Evolutionary conservation across 768 basidiomycete species (phyloP).

Genomic region (Tephrocybe rancida): DNA sequence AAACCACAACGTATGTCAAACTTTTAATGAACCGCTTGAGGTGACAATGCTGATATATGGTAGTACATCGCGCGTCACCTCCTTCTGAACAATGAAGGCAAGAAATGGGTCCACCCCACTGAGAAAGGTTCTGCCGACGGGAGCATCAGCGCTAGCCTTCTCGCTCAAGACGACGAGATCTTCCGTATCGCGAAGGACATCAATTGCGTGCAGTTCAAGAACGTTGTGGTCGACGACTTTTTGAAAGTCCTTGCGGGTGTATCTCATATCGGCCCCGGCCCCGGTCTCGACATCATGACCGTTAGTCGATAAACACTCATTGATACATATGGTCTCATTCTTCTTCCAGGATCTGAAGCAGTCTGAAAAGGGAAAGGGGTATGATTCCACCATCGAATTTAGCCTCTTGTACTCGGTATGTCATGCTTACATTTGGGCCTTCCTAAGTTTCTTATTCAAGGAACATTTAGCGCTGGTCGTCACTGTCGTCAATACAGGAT

Average conservation of each 20-base stretch:
- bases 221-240: constrained; percentile 25
- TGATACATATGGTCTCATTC: not conserved
- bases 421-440: not conserved
- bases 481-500: constrained; percentile 9
- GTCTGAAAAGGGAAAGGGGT: constrained; percentile 15
- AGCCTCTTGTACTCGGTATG: constrained; percentile 19
- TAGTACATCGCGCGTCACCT: constrained; percentile 24
- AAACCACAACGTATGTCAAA: constrained; percentile 23
- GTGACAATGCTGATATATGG: not conserved
- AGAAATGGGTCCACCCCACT: constrained; percentile 20
- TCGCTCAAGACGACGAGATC: constrained; percentile 27
- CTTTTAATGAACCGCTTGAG: not conserved
- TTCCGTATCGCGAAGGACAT: constrained; percentile 25
- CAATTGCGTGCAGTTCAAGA: constrained; percentile 27
- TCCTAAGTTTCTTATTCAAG: not conserved
- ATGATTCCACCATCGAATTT: constrained; percentile 18
- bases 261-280: constrained; percentile 15
- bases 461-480: constrained; percentile 1
- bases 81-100: constrained; percentile 17
- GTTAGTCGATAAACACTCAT: constrained; percentile 3
- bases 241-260: constrained; percentile 27
- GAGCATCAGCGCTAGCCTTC: not conserved
- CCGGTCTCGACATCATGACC: constrained; percentile 16
- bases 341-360: constrained; percentile 5
- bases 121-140: constrained; percentile 5